Base-by-base conservation (phyloP, 768 basidiomycete species). In the Naematelia aurantialba region DNA sequence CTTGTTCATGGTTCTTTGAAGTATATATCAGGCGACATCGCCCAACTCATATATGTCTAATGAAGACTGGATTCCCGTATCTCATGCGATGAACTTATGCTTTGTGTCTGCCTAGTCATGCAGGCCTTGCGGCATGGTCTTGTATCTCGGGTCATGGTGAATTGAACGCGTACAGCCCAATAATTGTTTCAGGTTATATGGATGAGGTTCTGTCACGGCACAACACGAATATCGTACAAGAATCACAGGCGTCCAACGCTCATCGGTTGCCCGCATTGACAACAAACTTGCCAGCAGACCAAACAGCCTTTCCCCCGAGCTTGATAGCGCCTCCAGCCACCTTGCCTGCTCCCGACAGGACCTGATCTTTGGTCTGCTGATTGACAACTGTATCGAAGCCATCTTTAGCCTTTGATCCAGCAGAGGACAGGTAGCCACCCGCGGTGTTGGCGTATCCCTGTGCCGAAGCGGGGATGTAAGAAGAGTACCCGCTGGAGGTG, bases 401-500 rank as follows among this genome's bases (percentile, higher is more conserved):
- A 1, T 62, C 65, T 50, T 22, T 29, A 4, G 51, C 61, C 26
- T 44, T 24, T 14, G 58, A 60, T 4, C 25, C 30, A 14, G 45
- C 65, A 1, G 58, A 54, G 3, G 52, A 45, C 19, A 58, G 57
- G 45, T 66, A 66, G 14, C 53, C 22, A 3, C 27, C 54, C 3
- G 65, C 65, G 5, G 64, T 65, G 29, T 48, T 59, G 47, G 52
- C 48, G 46, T 52, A 60, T 4, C 59, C 59, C 31, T 61, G 59
- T 17, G 59, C 59, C 2, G 22, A 39, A n/a, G 51, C 46, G 45
- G 60, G 57, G 24, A 63, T 42, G 44, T 55, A 51, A 4, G 52
- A 59, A 21, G 57, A 39, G 34, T 39, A 39, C 17, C 34, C 34
- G 34, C 34, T 39, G 34, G 34, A 39, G 17, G 8, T 39, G 34